phyloP scores from a whole-genome alignment of 192 early-diverging fungal species.

The Podila clonocystis region DNA sequence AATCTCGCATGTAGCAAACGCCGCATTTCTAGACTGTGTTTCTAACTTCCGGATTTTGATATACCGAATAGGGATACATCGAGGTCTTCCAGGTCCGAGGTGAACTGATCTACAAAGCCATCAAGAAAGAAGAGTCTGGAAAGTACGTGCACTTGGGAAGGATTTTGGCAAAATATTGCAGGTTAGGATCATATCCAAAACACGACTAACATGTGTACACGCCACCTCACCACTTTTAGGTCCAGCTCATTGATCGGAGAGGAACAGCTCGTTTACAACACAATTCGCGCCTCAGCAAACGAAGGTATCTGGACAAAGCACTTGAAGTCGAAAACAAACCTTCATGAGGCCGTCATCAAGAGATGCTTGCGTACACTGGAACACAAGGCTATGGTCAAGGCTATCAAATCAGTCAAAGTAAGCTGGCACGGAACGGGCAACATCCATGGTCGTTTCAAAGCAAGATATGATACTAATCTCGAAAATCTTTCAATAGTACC shows the following conservation, averaged over 20 bases:
- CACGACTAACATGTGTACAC: not conserved
- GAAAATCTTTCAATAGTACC: slow-evolving; percentile 59
- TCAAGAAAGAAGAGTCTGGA: slow-evolving; percentile 36
- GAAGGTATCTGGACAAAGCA: slow-evolving; percentile 89
- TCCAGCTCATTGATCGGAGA: slow-evolving; percentile 63
- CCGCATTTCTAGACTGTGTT: not conserved
- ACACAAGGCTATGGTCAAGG: slow-evolving; percentile 83
- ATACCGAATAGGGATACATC: slow-evolving; percentile 19
- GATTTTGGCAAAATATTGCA: not conserved
- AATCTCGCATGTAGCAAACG: not conserved
- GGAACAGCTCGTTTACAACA: slow-evolving; percentile 82
- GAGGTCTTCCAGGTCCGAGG: slow-evolving; percentile 40
- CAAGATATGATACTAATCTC: not conserved
- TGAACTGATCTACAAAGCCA: slow-evolving; percentile 39
- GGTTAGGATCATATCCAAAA: not conserved
- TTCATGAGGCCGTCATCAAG: slow-evolving; percentile 79
- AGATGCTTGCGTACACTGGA: slow-evolving; percentile 84
- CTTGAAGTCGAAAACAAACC: slow-evolving; percentile 79
- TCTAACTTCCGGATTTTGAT: not conserved
- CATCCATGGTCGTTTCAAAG: slow-evolving; percentile 1
- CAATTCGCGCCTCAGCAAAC: slow-evolving; percentile 82
- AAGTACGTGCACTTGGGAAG: slow-evolving; percentile 11
- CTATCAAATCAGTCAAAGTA: slow-evolving; percentile 90
- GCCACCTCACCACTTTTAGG: slow-evolving; percentile 6
- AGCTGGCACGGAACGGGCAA: not conserved